Base-by-base conservation (phyloP, 306 rosid species). In the Acacia crassicarpa region DNA sequence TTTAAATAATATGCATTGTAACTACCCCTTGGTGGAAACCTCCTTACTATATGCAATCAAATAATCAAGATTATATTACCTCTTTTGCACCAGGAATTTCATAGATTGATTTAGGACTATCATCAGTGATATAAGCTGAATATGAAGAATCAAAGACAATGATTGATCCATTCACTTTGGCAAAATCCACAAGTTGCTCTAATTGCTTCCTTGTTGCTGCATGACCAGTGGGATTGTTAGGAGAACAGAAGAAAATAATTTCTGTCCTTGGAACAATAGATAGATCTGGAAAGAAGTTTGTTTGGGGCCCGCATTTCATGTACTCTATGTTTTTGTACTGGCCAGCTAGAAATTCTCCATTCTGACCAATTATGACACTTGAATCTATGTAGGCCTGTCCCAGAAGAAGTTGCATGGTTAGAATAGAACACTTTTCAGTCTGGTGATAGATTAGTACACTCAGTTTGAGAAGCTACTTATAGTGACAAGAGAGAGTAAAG, bases 141-240 rank as follows among this genome's bases (percentile, higher is more conserved):
- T 92, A 92, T 16, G 94, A 92, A 70, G 97, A 86, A 79, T 90
- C 97, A 81, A 68, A 90, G 54, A 90, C 77, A 63, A 92, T 89
- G 67, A 92, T 90, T 49, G 97, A 92, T 83, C 97, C 94, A 77
- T 89, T 92, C 15, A 74, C 79, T 73, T 85, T 90, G 46, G 97
- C 93, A 79, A 92, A 92, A 44, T 86, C 72, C 27, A 92, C 93
- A 73, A 90, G 93, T 56, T 88, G 90, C 85, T 91, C 82, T 45
- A 93, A 82, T 76, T 95, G 98, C 80, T 95, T 91, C 83, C 95
- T 93, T 45, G 95, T 90, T 79, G 98, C 97, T 65, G 98, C 91
- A 84, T 96, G 87, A 73, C 98, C 97, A 56, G 98, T 93, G 65
- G 98, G 98, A 75, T 95, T 93, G 95, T 95, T 94, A 45, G 90